Percentiles rank a stretch among this genome's conserved stretches.
These are phyloP conservation scores for Anacardium occidentale DNA, from an alignment of 345 rosid genomes.

Conservation along the genomic window DNA sequence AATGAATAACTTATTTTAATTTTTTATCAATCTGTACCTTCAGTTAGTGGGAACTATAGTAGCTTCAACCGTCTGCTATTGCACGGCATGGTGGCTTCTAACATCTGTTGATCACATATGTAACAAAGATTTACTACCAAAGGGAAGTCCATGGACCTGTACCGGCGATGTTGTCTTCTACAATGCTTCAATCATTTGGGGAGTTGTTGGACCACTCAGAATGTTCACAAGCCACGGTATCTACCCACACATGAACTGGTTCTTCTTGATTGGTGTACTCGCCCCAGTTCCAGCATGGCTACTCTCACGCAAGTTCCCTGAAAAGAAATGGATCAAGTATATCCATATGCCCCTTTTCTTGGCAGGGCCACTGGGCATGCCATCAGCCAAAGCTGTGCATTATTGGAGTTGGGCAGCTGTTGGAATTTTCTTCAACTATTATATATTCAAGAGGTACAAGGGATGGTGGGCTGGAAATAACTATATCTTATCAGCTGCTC, in stretches of 20 bases:
- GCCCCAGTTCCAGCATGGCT: conserved; percentile 48
- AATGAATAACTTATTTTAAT: background rate
- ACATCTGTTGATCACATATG: conserved; percentile 42
- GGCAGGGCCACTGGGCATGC: conserved; percentile 31
- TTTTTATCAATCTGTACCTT: background rate
- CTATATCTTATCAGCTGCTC: conserved; percentile 48
- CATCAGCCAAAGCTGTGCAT: conserved; percentile 35
- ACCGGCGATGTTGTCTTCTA: conserved; percentile 44
- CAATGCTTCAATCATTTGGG: conserved; percentile 66
- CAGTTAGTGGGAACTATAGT: conserved; percentile 44
- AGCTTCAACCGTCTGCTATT: conserved; percentile 44
- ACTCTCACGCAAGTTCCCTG: conserved; percentile 34
- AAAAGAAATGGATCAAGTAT: conserved; percentile 40
- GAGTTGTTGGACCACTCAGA: conserved; percentile 45
- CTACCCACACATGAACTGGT: conserved; percentile 49
- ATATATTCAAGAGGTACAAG: conserved; percentile 33
- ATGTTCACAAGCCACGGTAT: conserved; percentile 47
- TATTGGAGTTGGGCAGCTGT: conserved; percentile 38
- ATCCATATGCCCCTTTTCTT: conserved; percentile 44
- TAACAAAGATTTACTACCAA: conserved; percentile 29
- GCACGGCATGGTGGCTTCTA: conserved; percentile 56
- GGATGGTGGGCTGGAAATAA: conserved; percentile 57
- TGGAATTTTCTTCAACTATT: conserved; percentile 36
- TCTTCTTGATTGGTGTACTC: conserved; percentile 49
- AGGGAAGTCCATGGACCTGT: conserved; percentile 61